Base-by-base conservation (phyloP, 2,329 filamentous ascomycete species). In the Trichoderma koningii region DNA sequence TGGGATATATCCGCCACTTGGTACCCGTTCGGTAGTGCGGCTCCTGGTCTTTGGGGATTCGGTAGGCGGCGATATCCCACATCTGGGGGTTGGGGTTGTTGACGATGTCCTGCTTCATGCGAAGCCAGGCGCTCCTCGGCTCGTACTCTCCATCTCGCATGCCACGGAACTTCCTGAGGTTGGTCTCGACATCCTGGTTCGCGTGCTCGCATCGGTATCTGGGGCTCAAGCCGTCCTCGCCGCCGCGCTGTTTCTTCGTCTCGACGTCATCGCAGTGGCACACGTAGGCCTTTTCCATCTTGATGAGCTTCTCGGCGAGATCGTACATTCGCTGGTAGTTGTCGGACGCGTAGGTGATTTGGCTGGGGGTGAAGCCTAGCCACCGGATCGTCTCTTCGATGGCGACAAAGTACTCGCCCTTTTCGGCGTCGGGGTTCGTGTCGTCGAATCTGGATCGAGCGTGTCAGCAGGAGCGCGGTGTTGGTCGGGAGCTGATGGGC, bases 41-140 rank as follows among this genome's bases (percentile, higher is more conserved):
- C 67, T 82, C 82, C 65, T 85, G 79, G 48, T 91, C 87, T 72
- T 89, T 85, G 67, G 92, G 84, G 63, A 98, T 89, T 67, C 94
- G 87, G 77, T 97, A 98, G 17, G 94, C 94, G 2, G 91, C 91
- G 62, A 97, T 79, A 81, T 98, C 94, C 94, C 94, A 97, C 91
- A 97, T 93, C 77, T 96, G 92, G 7, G 93, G 93, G 75, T 97
- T 97, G 34, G 89, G 89, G 48, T 55, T 55, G 57, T 86, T 85
- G n/a, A 50, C 42, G 68, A 92, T 91, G 69, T 92, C 86, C 82
- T 96, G 92, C 81, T 96, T 96, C 93, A 98, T 97, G 67, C 94
- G 88, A 61, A 98, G 81, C 71, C 92, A 90, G 1, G 92, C 94
- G 75, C 92, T 89, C 71, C 88, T 87, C 1, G 92, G 89, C 75